Evolutionary conservation across 441 rosid species (phyloP), one percentile per base, ranked within the genome.

Genomic region (Hura crepitans): DNA sequence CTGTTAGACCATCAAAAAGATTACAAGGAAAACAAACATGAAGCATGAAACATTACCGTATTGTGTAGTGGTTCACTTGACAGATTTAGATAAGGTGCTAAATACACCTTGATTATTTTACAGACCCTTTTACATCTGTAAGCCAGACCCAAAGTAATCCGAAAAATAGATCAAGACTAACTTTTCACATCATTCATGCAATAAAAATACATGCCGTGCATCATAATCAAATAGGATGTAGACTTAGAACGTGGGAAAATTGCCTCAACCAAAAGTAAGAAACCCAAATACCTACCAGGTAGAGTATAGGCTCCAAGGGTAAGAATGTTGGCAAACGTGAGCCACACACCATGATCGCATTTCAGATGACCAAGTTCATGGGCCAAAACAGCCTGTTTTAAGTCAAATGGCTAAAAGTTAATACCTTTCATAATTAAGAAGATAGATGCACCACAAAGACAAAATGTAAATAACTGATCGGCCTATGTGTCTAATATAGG

Each of bases 271-370:
- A 46, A 55, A 62, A 45, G 47, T 43, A 25, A 14, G 14, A 62
- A 46, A 73, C 70, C 30, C 57, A 33, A 68, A 68, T 6, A 61
- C 83, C 69, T 84, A 91, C 97, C 97, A 62, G 97, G 98, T 72
- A 94, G 84, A 51, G 83, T 80, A 79, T 94, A 84, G 35, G 96
- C 96, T 50, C 97, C 98, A 65, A 94, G 84, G 35, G 93, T 90
- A 76, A 94, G 91, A 75, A 91, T 84, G 70, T 91, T 94, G 53
- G 97, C 98, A 82, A 94, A 84, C 5, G 98, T 91, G 69, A 94
- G 97, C 98, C 98, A 94, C 22, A 91, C 92, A 62, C 97, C 97
- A 50, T 91, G 98, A 76, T 94, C 92, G 5, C 98, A 94, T 81
- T 94, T 94, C 66, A 94, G 87, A 85, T 91, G 97, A 30, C 98